Base-by-base conservation (phyloP, 2,329 filamentous ascomycete species). In the Boeremia lycopersici region DNA sequence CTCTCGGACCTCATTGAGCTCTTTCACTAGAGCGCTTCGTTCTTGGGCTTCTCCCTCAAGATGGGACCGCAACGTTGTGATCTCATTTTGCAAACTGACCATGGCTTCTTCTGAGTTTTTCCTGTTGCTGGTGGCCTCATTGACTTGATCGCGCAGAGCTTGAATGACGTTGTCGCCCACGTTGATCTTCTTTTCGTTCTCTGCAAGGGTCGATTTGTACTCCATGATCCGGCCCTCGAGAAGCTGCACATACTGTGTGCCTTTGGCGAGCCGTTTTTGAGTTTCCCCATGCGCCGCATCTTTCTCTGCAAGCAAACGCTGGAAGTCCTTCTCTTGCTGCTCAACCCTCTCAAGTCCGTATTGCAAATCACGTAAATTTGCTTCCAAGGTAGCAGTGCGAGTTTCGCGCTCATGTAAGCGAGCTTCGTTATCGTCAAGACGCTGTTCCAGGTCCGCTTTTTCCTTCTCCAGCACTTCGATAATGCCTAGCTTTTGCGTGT, bases 381-480 rank as follows among this genome's bases (percentile, higher is more conserved):
- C 59, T 49, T 74, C 62, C 9, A 74, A 36, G 3, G 44, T 44
- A n/a, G 55, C 41, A 4, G 58, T 64, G 6, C 62, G 60, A 1
- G 41, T 52, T 42, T 73, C 68, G 17, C 71, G 52, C 34, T 70
- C 59, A 31, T 63, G 56, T 17, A 72, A 55, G 17, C 63, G 61
- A 8, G 26, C 43, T 8, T 57, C 55, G 13, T 49, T 55, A 9
- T 57, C 47, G 9, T 60, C 38, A 2, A 72, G 53, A 26, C 65
- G 49, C 13, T 65, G 52, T 41, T 68, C 60, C 11, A 74, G 48
- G 2, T 38, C 31, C 15, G 6, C 36, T 35, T 70, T 72, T 10
- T 71, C 67, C 26, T 64, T 53, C 29, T 68, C 61, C 36, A 74
- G 42, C 1, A 33, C 40, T 13, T 59, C 56, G 5, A 74, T 62